phyloP scores from a whole-genome alignment of 352 stramenopile species.

The Globisporangium alternatum region DNA sequence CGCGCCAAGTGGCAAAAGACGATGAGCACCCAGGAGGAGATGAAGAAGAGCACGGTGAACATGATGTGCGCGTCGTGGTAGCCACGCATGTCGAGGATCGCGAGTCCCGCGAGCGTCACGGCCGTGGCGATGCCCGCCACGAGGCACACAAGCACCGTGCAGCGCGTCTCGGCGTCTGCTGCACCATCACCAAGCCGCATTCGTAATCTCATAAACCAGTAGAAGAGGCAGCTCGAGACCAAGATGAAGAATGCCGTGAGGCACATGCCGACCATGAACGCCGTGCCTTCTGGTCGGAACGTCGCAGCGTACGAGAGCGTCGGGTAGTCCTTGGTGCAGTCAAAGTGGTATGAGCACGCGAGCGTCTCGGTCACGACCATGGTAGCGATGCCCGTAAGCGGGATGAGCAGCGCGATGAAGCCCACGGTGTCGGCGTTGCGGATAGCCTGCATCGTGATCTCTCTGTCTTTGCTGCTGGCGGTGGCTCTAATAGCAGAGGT shows the following conservation, averaged over 20 bases:
- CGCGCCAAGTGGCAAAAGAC: slow-evolving; percentile 50
- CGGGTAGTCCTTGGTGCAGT: slow-evolving; percentile 67
- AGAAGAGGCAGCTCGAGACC: slow-evolving; percentile 49
- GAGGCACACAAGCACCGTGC: slow-evolving; percentile 24
- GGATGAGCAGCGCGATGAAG: slow-evolving; percentile 68
- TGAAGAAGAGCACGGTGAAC: slow-evolving; percentile 78
- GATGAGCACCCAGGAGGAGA: slow-evolving; percentile 66
- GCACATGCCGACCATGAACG: slow-evolving; percentile 79
- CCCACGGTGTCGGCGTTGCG: slow-evolving; percentile 53
- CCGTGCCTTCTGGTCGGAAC: slow-evolving; percentile 63
- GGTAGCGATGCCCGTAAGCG: slow-evolving; percentile 62
- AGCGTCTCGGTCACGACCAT: slow-evolving; percentile 72
- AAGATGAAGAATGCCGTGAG: slow-evolving; percentile 76
- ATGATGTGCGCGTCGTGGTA: slow-evolving; percentile 69
- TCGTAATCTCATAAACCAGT: slow-evolving; percentile 51
- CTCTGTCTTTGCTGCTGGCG: neutral
- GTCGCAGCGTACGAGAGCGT: slow-evolving; percentile 85
- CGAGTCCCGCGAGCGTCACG: slow-evolving; percentile 59
- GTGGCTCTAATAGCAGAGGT: neutral
- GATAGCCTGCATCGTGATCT: slow-evolving; percentile 19
- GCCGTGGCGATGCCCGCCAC: slow-evolving; percentile 29
- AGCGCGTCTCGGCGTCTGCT: neutral
- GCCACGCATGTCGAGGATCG: slow-evolving; percentile 72
- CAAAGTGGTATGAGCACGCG: slow-evolving; percentile 71
- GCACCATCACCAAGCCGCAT: slow-evolving; percentile 19